Evolutionary conservation across 768 basidiomycete species (phyloP), one percentile per base, ranked within the genome.

Genomic region (Collybiopsis confluens): DNA sequence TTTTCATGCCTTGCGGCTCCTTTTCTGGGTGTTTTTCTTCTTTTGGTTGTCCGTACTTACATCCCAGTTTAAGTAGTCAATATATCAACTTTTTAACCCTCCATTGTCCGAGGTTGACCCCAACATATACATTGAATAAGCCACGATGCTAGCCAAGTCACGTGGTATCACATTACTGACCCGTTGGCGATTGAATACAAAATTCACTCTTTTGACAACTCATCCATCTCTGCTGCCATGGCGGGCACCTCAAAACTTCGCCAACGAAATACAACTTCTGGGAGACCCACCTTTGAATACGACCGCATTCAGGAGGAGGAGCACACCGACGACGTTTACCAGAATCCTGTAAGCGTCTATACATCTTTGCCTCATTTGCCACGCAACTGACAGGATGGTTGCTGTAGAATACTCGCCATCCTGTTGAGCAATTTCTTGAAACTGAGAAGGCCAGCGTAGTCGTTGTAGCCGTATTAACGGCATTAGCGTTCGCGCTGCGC

Each of bases 401-500:
- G 15, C 52, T 15, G 3, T 16, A 77, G 88, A 76, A 70, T 60
- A 73, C 76, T 56, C 79, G 84, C 54, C 85, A 84, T 60, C 71
- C 73, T 33, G 65, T 83, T 9, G 88, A 91, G 65, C 69, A 78
- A 57, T 58, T 82, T 45, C 66, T 90, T 43, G 86, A 90, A 63
- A 80, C 83, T 15, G 71, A 73, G 44, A 73, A 76, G 52, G 85
- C 80, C 45, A 91, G 86, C 68, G 70, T 76, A 55, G 69, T 78
- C 24, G 75, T 86, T n/a, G 81, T 88, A 41, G 75, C 73, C 42
- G 62, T 77, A 15, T 75, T 92, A 41, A 93, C 92, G 18, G 74
- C 81, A 2, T 67, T 92, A 46, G 89, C 92, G 20, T 91, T 94
- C 66, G 84, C 83, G 18, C 65, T 93, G 57, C 85, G 94, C 30